Evolutionary conservation across 768 basidiomycete genomes (phyloP), one percentile per base, ranked within the genome.

Genomic region (Mrakia frigida): DNA sequence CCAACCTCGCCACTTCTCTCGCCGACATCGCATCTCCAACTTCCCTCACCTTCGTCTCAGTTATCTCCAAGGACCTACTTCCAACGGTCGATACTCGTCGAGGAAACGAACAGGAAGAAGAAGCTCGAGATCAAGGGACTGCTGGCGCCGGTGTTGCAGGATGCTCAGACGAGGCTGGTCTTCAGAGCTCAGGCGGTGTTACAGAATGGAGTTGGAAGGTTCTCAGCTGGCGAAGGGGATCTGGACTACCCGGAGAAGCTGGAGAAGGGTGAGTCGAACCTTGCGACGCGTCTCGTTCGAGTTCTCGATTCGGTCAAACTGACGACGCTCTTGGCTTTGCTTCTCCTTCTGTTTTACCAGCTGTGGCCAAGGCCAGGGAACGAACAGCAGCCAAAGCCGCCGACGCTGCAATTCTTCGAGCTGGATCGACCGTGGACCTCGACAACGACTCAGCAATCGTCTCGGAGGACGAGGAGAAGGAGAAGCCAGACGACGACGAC

Each of bases 181-280:
- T 98, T 98, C 87, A 92, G 97, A 82, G 95, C 95, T 9, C 95
- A 98, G 83, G 88, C 92, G 1, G 87, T 97, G 63, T 89, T 99
- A 43, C 92, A 94, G 81, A 87, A 88, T 43, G 96, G 98, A 71
- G 93, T 98, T 50, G 86, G 90, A 79, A 90, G 92, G 80, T 98
- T 91, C 82, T 86, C 87, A 0, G 90, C 93, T 0, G 91, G 88
- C 78, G 83, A 86, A 3, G 79, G 82, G 21, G 95, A 98, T 82
- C 84, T 98, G 67, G 89, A 89, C 21, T 98, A 94, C 84, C 94
- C 95, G 31, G 90, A 89, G 71, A 91, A 91, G 79, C 87, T 98
- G 23, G 84, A 89, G 67, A 70, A 74, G 16, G 87, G 91, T 91
- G 74, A 79, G 89, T 85, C 10, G 53, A 4, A 6, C 43, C 16